phyloP scores from a whole-genome alignment of 768 basidiomycete species.

The Leccinum obscurum region DNA sequence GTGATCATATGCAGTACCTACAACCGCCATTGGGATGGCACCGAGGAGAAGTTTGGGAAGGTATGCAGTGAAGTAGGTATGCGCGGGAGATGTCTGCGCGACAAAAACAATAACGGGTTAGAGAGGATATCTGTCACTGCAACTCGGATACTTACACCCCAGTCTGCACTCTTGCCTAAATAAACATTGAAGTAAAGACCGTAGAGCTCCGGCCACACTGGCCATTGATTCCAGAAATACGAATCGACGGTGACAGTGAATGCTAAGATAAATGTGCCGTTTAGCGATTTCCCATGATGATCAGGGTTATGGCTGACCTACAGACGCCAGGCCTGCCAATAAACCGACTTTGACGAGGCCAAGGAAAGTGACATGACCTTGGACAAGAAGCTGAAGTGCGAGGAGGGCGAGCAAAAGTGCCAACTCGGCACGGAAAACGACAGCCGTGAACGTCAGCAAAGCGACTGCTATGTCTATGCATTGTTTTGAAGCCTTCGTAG shows the following conservation, averaged over 20 bases:
- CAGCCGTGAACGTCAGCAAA: constrained; percentile 63
- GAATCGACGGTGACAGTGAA: constrained; percentile 73
- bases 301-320: constrained; percentile 42
- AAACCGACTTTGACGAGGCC: constrained; percentile 52
- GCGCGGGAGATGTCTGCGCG: constrained; percentile 64
- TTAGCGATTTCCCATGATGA: background rate
- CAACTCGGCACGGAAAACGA: constrained; percentile 82
- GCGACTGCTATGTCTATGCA: constrained; percentile 47
- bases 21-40: constrained; percentile 56
- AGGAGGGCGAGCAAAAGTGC: constrained; percentile 65
- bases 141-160: constrained; percentile 70
- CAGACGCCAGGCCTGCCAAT: constrained; percentile 46
- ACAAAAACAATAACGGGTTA: background rate
- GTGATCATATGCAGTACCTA: constrained; percentile 51
- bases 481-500: constrained; percentile 36
- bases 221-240: constrained; percentile 74
- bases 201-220: constrained; percentile 86
- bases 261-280: constrained; percentile 36
- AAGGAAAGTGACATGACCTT: constrained; percentile 42
- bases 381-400: constrained; percentile 50
- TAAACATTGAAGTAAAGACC: constrained; percentile 83
- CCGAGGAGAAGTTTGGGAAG: constrained; percentile 80
- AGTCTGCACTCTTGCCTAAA: constrained; percentile 82
- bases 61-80: constrained; percentile 62
- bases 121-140: background rate